Evolutionary conservation across 805 yeast species (phyloP).

Genomic region (Sungouiella blattae): DNA sequence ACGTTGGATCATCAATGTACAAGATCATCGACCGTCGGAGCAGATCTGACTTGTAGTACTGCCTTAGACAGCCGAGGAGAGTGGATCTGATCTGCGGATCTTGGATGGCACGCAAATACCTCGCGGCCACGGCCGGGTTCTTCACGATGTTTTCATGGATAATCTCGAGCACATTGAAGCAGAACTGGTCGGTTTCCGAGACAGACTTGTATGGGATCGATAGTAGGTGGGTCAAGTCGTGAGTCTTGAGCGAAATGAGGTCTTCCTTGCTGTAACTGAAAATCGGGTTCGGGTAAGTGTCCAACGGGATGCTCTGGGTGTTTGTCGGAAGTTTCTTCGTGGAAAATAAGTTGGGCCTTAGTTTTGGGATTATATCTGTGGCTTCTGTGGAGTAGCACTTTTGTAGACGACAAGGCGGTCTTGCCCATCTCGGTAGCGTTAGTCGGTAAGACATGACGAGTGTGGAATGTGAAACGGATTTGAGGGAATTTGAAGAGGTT

Average conservation of each 20-base stretch:
- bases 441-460: too few species aligned
- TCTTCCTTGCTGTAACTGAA: constrained; percentile 25
- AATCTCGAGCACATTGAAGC: constrained; percentile 26
- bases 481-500: too few species aligned
- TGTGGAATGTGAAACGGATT: too few species aligned
- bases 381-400: too few species aligned
- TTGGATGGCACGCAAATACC: constrained; percentile 17
- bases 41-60: constrained; percentile 16
- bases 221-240: constrained; percentile 25
- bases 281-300: constrained; percentile 34
- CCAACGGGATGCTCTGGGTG: constrained; percentile 13
- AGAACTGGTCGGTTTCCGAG: constrained; percentile 27
- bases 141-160: constrained; percentile 26
- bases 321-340: constrained; percentile 2
- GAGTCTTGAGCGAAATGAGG: constrained; percentile 17
- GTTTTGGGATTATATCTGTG: constrained; percentile 1
- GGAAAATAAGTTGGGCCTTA: constrained; percentile 5
- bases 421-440: too few species aligned
- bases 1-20: constrained; percentile 22
- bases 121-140: constrained; percentile 22
- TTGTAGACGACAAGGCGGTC: too few species aligned
- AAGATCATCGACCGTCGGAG: constrained; percentile 26
- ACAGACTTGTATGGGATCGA: constrained; percentile 20
- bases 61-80: constrained; percentile 14
- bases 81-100: constrained; percentile 17